phyloP scores from a whole-genome alignment of 1,139 yeast species.

The Protomyces lactucae-debilis region DNA sequence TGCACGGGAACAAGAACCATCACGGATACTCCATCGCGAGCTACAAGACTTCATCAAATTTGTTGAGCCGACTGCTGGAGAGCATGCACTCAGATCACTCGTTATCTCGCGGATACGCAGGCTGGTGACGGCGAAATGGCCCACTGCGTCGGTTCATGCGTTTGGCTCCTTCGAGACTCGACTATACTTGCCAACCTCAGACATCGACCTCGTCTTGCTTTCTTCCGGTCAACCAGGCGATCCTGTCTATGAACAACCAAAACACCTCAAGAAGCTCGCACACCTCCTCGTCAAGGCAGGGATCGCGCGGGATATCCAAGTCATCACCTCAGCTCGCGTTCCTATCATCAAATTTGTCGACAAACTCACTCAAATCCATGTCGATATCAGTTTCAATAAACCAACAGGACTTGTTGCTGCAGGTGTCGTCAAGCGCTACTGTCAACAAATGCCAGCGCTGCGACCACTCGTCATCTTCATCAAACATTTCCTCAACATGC shows the following conservation, averaged over 20 bases:
- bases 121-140: constrained; percentile 64
- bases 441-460: constrained; percentile 67
- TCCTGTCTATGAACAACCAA: constrained; percentile 54
- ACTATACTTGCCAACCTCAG: constrained; percentile 89
- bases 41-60: constrained; percentile 80
- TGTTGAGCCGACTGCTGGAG: constrained; percentile 77
- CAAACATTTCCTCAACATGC: constrained; percentile 76
- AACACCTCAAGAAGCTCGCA: constrained; percentile 67
- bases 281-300: constrained; percentile 59
- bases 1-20: constrained; percentile 32
- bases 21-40: constrained; percentile 66
- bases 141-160: constrained; percentile 72
- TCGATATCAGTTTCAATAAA: constrained; percentile 89
- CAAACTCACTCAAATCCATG: constrained; percentile 61
- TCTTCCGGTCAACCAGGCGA: constrained; percentile 50
- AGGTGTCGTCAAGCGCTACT: constrained; percentile 69
- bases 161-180: constrained; percentile 97
- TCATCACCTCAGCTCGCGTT: constrained; percentile 86
- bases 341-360: constrained; percentile 94
- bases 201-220: constrained; percentile 86
- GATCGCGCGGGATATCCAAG: constrained; percentile 71
- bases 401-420: constrained; percentile 85
- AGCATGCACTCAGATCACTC: constrained; percentile 62
- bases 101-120: constrained; percentile 59
- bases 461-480: constrained; percentile 78